phyloP scores from a whole-genome alignment of 169 alveolate genomes.

The Blepharisma undulans region DNA sequence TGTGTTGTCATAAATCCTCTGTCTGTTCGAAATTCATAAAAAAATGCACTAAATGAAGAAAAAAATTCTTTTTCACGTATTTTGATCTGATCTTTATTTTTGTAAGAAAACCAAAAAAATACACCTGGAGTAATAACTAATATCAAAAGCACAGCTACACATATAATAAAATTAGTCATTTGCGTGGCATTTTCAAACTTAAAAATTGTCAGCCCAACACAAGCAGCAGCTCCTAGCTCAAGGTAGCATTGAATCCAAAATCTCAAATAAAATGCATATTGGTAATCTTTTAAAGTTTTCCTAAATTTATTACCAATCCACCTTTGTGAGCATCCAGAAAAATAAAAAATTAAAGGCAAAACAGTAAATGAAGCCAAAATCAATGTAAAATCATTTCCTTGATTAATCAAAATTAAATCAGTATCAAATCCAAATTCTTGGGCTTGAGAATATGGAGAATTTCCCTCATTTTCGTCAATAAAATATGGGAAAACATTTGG shows the following conservation, averaged over 20 bases:
- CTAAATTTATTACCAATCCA: not conserved
- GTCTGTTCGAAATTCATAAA: not conserved
- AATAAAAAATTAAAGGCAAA: not conserved
- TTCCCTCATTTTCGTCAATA: not conserved
- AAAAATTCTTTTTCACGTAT: not conserved
- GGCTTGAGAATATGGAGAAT: not conserved
- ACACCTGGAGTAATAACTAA: not conserved
- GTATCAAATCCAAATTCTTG: not conserved
- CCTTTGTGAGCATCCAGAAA: not conserved
- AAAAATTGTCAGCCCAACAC: not conserved
- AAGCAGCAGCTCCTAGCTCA: not conserved
- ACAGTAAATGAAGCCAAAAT: not conserved
- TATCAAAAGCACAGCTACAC: not conserved
- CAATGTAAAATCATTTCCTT: not conserved
- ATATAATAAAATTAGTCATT: not conserved
- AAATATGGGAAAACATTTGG: not conserved
- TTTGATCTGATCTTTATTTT: not conserved
- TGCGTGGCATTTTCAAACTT: not conserved
- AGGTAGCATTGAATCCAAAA: conserved; percentile 27
- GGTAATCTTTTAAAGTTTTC: not conserved
- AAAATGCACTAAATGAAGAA: not conserved
- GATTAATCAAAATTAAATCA: not conserved
- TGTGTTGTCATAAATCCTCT: not conserved
- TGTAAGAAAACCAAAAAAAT: not conserved
- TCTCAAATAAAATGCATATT: not conserved